phyloP scores from a whole-genome alignment of 2,329 filamentous ascomycete genomes.

The Tolypocladium tundrense region DNA sequence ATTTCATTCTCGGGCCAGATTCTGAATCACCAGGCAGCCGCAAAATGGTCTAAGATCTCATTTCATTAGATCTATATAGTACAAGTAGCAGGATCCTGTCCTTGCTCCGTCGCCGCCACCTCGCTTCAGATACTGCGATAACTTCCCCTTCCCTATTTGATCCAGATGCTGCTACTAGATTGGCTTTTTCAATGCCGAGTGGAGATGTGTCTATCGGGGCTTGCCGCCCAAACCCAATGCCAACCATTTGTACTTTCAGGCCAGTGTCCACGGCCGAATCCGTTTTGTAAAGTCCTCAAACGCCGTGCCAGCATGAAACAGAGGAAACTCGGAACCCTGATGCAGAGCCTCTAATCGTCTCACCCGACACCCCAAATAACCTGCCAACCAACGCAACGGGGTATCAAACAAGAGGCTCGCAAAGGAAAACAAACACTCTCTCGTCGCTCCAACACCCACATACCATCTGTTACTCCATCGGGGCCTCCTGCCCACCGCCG shows the following conservation, averaged over 20 bases:
- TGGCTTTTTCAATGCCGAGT: slow-evolving; percentile 31
- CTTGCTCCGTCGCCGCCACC: slow-evolving; percentile 10
- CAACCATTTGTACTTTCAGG: slow-evolving; percentile 1
- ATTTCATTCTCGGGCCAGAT: not conserved
- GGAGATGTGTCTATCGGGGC: slow-evolving; percentile 38
- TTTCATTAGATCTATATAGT: slow-evolving; percentile 6
- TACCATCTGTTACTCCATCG: slow-evolving; percentile 11
- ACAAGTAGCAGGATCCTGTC: slow-evolving; percentile 20
- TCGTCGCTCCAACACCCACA: slow-evolving; percentile 10
- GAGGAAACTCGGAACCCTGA: not conserved
- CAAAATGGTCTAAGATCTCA: not conserved
- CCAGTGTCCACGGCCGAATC: slow-evolving; percentile 7
- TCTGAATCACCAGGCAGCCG: not conserved
- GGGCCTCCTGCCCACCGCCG: slow-evolving; percentile 40
- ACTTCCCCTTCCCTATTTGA: slow-evolving; percentile 3
- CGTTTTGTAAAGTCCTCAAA: slow-evolving; percentile 14
- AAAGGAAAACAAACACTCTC: slow-evolving; percentile 5
- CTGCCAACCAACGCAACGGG: slow-evolving; percentile 8
- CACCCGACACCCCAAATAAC: slow-evolving; percentile 10
- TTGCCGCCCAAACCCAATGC: slow-evolving; percentile 10
- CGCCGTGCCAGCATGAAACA: slow-evolving; percentile 13
- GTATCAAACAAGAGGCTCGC: slow-evolving; percentile 13
- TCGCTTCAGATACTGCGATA: slow-evolving; percentile 5
- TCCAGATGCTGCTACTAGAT: slow-evolving; percentile 17
- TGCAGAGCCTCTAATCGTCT: slow-evolving; percentile 8